phyloP scores from a whole-genome alignment of 169 alveolate genomes.

The Plasmodium vivax region DNA sequence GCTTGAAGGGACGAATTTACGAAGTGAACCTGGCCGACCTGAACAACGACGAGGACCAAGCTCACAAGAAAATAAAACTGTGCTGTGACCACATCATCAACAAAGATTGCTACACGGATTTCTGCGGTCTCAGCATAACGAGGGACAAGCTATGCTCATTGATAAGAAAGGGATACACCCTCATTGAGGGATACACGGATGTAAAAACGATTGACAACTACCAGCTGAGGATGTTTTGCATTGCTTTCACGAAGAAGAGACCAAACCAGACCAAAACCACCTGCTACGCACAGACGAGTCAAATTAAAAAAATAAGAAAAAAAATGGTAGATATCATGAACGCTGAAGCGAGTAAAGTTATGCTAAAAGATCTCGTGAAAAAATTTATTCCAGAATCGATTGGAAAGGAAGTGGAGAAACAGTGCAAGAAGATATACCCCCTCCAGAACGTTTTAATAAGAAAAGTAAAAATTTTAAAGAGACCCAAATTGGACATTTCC shows the following conservation, averaged over 20 bases:
- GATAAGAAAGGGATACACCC: constrained; percentile 97
- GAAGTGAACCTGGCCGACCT: constrained; percentile 97
- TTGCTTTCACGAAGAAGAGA: constrained; percentile 96
- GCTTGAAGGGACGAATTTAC: constrained; percentile 95
- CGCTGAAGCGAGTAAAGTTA: constrained; percentile 94
- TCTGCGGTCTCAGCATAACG: constrained; percentile 97
- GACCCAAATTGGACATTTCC: constrained; percentile 95
- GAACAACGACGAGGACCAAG: constrained; percentile 95
- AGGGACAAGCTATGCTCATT: constrained; percentile 97
- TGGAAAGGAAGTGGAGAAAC: constrained; percentile 96
- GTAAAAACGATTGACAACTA: constrained; percentile 97
- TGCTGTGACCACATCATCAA: constrained; percentile 96
- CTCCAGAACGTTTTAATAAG: constrained; percentile 96
- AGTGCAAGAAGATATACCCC: constrained; percentile 96
- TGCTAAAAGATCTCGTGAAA: constrained; percentile 95
- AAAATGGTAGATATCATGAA: constrained; percentile 97
- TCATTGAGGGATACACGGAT: constrained; percentile 97
- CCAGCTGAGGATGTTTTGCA: constrained; percentile 96
- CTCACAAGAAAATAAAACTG: constrained; percentile 95
- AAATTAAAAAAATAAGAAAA: constrained; percentile 95
- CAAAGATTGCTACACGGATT: constrained; percentile 95
- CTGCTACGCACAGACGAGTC: constrained; percentile 96
- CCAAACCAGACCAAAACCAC: constrained; percentile 96
- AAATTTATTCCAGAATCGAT: constrained; percentile 95
- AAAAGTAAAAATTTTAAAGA: constrained; percentile 97